phyloP scores from a whole-genome alignment of 345 rosid genomes.

The Euclidium syriacum region DNA sequence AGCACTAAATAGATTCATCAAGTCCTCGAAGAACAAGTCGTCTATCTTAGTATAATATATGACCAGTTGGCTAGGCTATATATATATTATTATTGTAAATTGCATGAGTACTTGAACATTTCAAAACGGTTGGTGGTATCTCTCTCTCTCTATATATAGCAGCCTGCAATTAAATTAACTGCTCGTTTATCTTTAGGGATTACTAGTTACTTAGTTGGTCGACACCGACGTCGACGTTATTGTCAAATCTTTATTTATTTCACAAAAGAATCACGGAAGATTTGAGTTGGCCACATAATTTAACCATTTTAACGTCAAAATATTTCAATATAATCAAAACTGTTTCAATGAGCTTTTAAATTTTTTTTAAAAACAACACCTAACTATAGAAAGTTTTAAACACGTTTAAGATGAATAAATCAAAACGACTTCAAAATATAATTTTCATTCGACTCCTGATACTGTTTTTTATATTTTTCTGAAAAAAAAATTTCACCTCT shows the following conservation, averaged over 20 bases:
- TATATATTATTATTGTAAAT: neutral
- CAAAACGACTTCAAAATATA: neutral
- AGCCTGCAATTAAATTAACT: neutral
- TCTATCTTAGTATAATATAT: constrained; percentile 1
- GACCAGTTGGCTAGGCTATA: neutral
- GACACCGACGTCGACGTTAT: neutral
- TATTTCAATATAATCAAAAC: neutral
- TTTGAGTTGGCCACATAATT: neutral
- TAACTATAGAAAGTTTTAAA: neutral
- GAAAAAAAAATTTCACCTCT: neutral
- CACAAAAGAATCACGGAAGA: neutral
- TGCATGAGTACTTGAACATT: constrained; percentile 24
- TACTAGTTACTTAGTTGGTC: constrained; percentile 13
- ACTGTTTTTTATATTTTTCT: neutral
- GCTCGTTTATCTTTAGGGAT: constrained; percentile 1
- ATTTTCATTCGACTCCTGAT: neutral
- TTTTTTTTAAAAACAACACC: neutral
- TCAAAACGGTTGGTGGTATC: constrained; percentile 13
- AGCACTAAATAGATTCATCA: constrained; percentile 9
- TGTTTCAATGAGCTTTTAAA: neutral
- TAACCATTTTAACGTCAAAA: constrained; percentile 5
- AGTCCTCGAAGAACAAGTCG: constrained; percentile 10
- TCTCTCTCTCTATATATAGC: neutral
- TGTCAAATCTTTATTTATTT: neutral
- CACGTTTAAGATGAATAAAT: constrained; percentile 8